These are phyloP conservation scores for Ceriops tagal DNA, from an alignment of 345 rosid species.

Conservation along the genomic window DNA sequence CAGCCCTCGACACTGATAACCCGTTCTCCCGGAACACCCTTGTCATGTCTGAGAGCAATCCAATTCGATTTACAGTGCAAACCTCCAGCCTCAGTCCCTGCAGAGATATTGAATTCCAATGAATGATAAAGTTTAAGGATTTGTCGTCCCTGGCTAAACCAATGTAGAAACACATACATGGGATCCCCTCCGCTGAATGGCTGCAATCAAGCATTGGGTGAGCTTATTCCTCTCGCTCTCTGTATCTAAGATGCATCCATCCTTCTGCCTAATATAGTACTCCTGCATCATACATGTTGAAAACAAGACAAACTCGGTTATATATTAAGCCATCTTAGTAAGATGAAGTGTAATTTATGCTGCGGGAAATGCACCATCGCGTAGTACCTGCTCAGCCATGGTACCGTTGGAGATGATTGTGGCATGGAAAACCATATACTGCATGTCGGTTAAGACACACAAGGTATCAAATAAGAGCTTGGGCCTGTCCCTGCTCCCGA, in stretches of 20 bases:
- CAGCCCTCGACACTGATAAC: conserved; percentile 62
- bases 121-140: not conserved
- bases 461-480: conserved; percentile 83
- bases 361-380: not conserved
- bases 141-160: not conserved
- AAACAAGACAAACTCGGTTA: not conserved
- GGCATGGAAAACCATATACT: conserved; percentile 85
- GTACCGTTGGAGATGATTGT: conserved; percentile 60
- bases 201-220: conserved; percentile 65
- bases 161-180: conserved; percentile 29
- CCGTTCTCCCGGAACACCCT: conserved; percentile 67
- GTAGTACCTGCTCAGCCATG: conserved; percentile 63
- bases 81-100: conserved; percentile 68
- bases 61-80: conserved; percentile 48
- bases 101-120: not conserved
- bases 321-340: not conserved
- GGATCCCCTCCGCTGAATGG: conserved; percentile 62
- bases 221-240: conserved; percentile 53
- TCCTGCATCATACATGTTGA: conserved; percentile 43
- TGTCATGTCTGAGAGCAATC: conserved; percentile 62
- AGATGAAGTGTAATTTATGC: not conserved
- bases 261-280: conserved; percentile 72
- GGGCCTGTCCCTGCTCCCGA: conserved; percentile 68
- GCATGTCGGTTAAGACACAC: conserved; percentile 69
- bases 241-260: conserved; percentile 62